Conservation (phyloP, 2,329 filamentous ascomycete species). For the Xylaria sp. region DNA sequence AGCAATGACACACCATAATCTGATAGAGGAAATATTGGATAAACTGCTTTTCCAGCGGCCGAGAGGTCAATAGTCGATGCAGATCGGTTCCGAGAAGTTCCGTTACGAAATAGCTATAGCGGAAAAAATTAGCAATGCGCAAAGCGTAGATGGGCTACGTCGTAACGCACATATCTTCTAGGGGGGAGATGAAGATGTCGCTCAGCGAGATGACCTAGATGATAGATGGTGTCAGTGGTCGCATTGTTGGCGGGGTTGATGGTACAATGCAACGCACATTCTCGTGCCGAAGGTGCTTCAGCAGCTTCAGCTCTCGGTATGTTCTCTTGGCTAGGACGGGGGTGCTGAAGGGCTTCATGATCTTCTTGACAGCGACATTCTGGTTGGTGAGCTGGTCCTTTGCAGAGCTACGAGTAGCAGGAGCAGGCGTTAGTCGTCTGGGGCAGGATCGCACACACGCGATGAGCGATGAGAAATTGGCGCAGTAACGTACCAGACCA, state of each 20-base stretch:
- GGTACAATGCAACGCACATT: constrained; percentile 71
- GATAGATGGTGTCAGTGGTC: constrained; percentile 32
- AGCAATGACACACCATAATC: constrained; percentile 78
- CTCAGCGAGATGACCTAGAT: constrained; percentile 92
- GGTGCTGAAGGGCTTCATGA: constrained; percentile 99
- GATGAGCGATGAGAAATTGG: constrained; percentile 17
- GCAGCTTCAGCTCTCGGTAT: constrained; percentile 94
- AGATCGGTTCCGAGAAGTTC: constrained; percentile 97
- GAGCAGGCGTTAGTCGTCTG: constrained; percentile 8
- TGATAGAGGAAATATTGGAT: constrained; percentile 99
- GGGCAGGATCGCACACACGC: no score
- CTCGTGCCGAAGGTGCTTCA: constrained; percentile 97
- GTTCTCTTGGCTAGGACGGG: constrained; percentile 97
- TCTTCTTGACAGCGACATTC: constrained; percentile 99
- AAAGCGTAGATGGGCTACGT: constrained; percentile 15
- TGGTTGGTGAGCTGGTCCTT: constrained; percentile 97
- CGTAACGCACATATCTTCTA: constrained; percentile 89
- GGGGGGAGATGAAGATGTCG: constrained; percentile 99
- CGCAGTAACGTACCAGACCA: constrained; percentile 81
- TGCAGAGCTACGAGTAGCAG: constrained; percentile 74
- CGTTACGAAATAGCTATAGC: constrained; percentile 90
- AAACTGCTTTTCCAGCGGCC: constrained; percentile 98
- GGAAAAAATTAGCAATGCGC: constrained; percentile 38
- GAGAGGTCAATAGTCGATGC: constrained; percentile 92
- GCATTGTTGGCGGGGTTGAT: constrained; percentile 5